Base-by-base conservation (phyloP, 768 basidiomycete species). In the Boletellus sp. region DNA sequence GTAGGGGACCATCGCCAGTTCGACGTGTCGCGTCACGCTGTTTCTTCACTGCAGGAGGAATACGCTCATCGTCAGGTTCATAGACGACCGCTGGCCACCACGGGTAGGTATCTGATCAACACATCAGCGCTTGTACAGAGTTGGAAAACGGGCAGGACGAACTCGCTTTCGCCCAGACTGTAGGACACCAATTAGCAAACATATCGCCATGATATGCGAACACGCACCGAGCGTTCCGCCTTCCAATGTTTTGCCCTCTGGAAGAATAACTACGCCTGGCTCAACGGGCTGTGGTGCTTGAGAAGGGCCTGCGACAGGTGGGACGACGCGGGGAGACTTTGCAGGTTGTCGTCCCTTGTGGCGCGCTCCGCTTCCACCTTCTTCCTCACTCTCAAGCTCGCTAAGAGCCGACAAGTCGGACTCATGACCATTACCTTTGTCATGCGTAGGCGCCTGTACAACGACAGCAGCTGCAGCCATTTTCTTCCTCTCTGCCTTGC, bases 11-110 rank as follows among this genome's bases (percentile, higher is more conserved):
- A 23, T 75, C 72, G 20, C 69, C 71, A 40, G 70, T 72, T 54
- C 56, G 56, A 48, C 70, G 65, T 26, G 62, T 61, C 28, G 64
- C 62, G 39, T 52, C 61, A 8, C 57, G 61, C 33, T 66, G 56
- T 44, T 56, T 68, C 56, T 46, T 67, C 47, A 68, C 48, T 60
- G 65, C 42, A 52, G 57, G 34, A 32, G 87, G 87, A n/a, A 92
- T 76, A 0, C 63, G 64, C 1, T 72, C 65, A 41, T 85, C 79
- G 35, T 83, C 79, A 9, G 78, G 76, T 22, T 84, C 81, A 45
- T 77, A 84, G 15, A 94, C 78, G 9, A 88, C 81, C 9, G 85
- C 93, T 35, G 93, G 90, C 84, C 87, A 95, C 84, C 84, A 94
- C 1, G 93, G 93, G 58, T 75, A 94, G 0, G 83, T 78, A 32